Conservation (phyloP, 2,329 filamentous ascomycete species). For the Rutstroemia sp. region DNA sequence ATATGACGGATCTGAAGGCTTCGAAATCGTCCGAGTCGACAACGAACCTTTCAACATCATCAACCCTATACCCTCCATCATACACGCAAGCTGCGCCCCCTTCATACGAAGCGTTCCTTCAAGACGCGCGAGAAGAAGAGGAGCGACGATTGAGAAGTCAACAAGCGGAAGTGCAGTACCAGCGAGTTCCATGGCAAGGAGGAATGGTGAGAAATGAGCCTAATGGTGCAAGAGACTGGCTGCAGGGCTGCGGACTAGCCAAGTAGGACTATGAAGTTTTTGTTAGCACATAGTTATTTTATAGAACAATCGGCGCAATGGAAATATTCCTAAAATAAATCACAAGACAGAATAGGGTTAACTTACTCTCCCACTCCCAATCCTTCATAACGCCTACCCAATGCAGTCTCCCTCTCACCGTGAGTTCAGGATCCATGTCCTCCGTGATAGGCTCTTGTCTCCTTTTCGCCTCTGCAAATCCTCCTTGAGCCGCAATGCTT, state of each 20-base stretch:
- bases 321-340: too few species aligned
- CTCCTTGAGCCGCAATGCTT: conserved; percentile 11
- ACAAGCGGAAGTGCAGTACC: too few species aligned
- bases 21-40: too few species aligned
- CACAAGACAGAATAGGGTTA: neutral
- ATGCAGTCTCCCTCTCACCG: conserved; percentile 58
- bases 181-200: too few species aligned
- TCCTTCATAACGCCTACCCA: conserved; percentile 68
- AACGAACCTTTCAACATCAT: neutral
- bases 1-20: too few species aligned
- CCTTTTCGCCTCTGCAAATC: conserved; percentile 11
- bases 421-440: conserved; percentile 50
- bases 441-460: conserved; percentile 26
- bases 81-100: neutral
- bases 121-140: neutral
- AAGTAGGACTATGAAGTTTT: conserved; percentile 1
- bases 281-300: neutral
- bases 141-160: too few species aligned
- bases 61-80: neutral
- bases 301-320: neutral
- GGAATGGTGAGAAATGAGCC: too few species aligned
- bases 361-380: conserved; percentile 65
- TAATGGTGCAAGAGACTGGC: too few species aligned
- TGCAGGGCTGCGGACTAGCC: conserved; percentile 3
- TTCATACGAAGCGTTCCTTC: conserved; percentile 6